A percentile compares a stretch with the other conserved stretches of the same genome.
These are phyloP conservation scores for Fusarium nelsonii DNA, from an alignment of 2,329 filamentous ascomycete genomes.

Conservation along the genomic window DNA sequence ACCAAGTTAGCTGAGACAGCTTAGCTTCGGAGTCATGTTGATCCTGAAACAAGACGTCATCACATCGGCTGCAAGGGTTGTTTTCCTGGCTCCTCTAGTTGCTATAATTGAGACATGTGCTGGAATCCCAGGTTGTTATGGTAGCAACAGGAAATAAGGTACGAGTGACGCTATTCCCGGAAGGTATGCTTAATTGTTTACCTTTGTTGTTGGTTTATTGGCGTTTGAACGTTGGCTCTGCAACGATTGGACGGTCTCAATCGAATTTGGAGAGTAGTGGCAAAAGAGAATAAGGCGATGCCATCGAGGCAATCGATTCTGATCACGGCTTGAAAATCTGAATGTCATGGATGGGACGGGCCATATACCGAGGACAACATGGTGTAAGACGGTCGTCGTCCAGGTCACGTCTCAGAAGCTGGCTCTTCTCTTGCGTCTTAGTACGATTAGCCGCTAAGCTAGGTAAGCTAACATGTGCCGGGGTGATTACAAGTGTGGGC, in stretches of 20 bases:
- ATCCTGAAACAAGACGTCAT: conserved; percentile 44
- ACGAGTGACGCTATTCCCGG: conserved; percentile 15
- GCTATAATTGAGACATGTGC: conserved; percentile 22
- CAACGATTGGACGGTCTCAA: not conserved
- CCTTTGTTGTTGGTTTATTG: not conserved
- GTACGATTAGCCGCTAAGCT: conserved; percentile 20
- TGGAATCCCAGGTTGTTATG: conserved; percentile 34
- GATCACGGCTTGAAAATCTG: not conserved
- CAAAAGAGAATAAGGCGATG: not conserved
- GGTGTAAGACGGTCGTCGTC: conserved; percentile 14
- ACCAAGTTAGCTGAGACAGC: conserved; percentile 29
- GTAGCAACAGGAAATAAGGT: conserved; percentile 29
- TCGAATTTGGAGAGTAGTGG: not conserved
- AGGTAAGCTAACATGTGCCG: conserved; percentile 19
- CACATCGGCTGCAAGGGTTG: conserved; percentile 22
- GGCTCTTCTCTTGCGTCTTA: conserved; percentile 7
- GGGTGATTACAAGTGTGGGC: conserved; percentile 22
- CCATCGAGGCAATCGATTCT: not conserved
- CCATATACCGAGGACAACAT: conserved; percentile 7
- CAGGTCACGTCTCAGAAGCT: conserved; percentile 41
- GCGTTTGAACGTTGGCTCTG: not conserved
- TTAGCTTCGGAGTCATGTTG: conserved; percentile 21
- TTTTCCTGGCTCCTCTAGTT: conserved; percentile 1
- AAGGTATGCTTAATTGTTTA: not conserved
- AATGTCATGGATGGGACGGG: conserved; percentile 3